Evolutionary conservation across 2,329 filamentous ascomycete genomes (phyloP), one percentile per base, ranked within the genome.

Genomic region (Ophiostoma triangulosporum): DNA sequence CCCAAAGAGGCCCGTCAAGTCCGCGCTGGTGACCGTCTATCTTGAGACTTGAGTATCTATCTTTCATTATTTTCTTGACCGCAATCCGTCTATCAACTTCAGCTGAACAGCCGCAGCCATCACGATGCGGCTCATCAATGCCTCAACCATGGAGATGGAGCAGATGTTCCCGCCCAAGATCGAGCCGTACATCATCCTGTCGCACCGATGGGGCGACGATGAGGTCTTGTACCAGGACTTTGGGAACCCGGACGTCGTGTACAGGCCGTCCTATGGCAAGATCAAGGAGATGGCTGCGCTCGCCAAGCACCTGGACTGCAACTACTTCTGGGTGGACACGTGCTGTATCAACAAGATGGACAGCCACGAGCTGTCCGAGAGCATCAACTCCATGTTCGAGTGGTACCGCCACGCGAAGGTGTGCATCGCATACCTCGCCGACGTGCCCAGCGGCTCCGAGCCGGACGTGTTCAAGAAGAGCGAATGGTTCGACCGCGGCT

Each of bases 401-500:
- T 61, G 53, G 51, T 61, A 61, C 33, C 26, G 31, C 15, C 31
- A 51, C 3, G 48, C 59, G 1, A 17, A 7, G 1, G 50, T 52
- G 7, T 61, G 59, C 48, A 48, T 50, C 9, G 57, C 53, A 12
- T 58, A 45, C 8, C 54, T 61, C 0, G 52, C 48, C 1, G 56
- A 57, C 33, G 22, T 43, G 43, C 27, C 20, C 27, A 31, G 26
- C 15, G 31, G 14, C 35, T 3, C 20, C 35, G 35, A 38, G 3
- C 15, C 15, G 15, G 33, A n/a, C 4, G 22, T 17, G 6, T 11
- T 11, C 38, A 5, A 22, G 14, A 7, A 7, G 15, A 36, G 12
- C 14, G 53, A 62, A 6, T 69, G 67, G 65, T 68, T 68, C 51
- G 63, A 60, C 1, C 58, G 74, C 76, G 66, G 66, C n/a, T 77